These are phyloP conservation scores for Solanum ahanhuiri DNA, from an alignment of 257 asterid genomes.

Conservation along the genomic window DNA sequence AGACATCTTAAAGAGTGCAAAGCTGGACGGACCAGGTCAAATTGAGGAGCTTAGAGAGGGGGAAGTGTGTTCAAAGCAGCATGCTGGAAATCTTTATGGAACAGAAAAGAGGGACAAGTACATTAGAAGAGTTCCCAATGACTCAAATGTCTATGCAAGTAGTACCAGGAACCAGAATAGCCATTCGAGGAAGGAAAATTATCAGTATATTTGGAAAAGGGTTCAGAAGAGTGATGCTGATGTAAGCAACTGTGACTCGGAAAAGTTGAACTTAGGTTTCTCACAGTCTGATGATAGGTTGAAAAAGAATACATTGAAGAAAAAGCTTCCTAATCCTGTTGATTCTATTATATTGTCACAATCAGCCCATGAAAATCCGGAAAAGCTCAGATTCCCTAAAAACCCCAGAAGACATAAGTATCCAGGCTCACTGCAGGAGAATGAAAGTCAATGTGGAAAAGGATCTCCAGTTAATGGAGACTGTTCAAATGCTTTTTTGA, in stretches of 20 bases:
- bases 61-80: neutral
- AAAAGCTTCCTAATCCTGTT: neutral
- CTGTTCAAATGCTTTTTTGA: neutral
- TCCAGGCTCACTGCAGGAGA: constrained; percentile 4
- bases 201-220: constrained; percentile 14
- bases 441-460: neutral
- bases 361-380: constrained; percentile 1
- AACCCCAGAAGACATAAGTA: neutral
- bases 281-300: neutral
- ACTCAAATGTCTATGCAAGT: neutral
- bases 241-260: neutral
- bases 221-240: constrained; percentile 11
- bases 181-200: constrained; percentile 9
- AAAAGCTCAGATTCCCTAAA: neutral
- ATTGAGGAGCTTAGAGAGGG: neutral
- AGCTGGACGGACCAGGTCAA: neutral
- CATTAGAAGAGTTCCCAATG: constrained; percentile 1
- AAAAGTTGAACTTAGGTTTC: neutral
- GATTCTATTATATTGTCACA: neutral
- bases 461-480: neutral
- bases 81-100: neutral
- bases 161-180: constrained; percentile 4
- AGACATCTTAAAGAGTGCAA: neutral
- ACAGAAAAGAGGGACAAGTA: constrained; percentile 9
- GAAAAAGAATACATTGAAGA: neutral